A percentile compares a stretch with the other conserved stretches of the same genome.
Conservation (phyloP, 768 basidiomycete species). For the Dentipellis fragilis region DNA sequence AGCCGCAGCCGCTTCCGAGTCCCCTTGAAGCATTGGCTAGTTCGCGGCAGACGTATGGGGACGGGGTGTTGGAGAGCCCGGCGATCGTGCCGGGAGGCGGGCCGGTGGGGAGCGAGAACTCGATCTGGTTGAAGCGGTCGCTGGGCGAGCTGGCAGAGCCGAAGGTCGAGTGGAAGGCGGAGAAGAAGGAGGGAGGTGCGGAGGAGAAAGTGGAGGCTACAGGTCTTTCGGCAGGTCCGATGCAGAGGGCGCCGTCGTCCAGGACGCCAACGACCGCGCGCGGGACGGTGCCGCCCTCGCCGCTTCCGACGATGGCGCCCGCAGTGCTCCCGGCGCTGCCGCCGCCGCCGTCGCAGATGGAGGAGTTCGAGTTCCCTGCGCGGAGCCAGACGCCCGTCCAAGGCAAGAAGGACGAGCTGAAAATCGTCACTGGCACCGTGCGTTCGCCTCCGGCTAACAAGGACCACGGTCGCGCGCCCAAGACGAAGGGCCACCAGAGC, state of each 20-base stretch:
- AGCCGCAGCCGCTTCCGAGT: neutral
- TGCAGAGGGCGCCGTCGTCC: too few species aligned
- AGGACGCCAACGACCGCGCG: too few species aligned
- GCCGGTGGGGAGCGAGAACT: neutral
- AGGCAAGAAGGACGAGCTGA: slow-evolving; percentile 10
- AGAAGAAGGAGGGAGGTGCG: neutral
- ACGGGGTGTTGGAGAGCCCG: neutral
- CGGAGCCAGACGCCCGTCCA: slow-evolving; percentile 6
- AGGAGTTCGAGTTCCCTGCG: neutral
- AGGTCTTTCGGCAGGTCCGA: too few species aligned
- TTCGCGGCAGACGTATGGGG: neutral
- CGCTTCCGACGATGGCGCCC: too few species aligned
- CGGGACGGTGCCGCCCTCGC: too few species aligned
- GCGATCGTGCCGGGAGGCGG: neutral
- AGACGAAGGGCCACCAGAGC: neutral
- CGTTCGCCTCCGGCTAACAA: neutral
- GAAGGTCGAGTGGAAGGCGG: neutral
- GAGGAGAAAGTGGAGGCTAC: neutral
- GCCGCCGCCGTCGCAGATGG: neutral
- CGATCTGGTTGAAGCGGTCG: neutral
- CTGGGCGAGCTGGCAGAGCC: neutral
- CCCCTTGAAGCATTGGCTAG: slow-evolving; percentile 1
- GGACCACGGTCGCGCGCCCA: neutral
- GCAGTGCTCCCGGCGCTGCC: too few species aligned
- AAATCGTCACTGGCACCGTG: slow-evolving; percentile 1